phyloP scores from a whole-genome alignment of 495 filamentous ascomycete genomes.

The Copromyces sp. region DNA sequence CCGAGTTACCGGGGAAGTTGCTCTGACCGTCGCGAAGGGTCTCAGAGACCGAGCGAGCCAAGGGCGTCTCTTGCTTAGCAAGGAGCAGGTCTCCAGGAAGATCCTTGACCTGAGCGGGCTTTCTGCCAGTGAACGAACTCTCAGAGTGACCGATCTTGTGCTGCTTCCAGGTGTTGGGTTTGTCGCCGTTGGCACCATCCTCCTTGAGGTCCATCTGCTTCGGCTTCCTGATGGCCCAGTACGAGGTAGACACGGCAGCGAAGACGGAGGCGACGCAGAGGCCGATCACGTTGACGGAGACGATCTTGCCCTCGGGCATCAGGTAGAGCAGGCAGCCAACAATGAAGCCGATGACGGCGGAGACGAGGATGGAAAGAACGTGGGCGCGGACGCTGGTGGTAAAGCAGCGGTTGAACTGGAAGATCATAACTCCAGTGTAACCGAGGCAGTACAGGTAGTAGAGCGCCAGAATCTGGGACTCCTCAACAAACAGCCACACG shows the following conservation, averaged over 20 bases:
- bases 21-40: conserved; percentile 1
- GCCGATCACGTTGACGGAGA: conserved; percentile 12
- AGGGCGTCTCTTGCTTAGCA: background rate
- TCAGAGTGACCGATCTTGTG: background rate
- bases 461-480: conserved; percentile 4
- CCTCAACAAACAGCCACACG: conserved; percentile 14
- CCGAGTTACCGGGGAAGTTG: background rate
- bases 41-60: background rate
- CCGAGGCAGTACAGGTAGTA: conserved; percentile 17
- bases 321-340: conserved; percentile 12
- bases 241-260: conserved; percentile 9
- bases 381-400: conserved; percentile 15
- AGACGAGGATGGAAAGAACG: conserved; percentile 11
- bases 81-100: background rate
- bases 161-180: conserved; percentile 1
- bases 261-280: conserved; percentile 7
- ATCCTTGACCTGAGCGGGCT: background rate
- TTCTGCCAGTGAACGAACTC: background rate
- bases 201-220: background rate
- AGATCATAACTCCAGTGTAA: conserved; percentile 18
- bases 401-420: conserved; percentile 26
- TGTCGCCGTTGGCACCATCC: background rate
- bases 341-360: conserved; percentile 15
- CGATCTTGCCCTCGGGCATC: background rate
- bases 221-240: conserved; percentile 13